phyloP scores from a whole-genome alignment of 495 filamentous ascomycete genomes.

The Penicillium simplicissimum region DNA sequence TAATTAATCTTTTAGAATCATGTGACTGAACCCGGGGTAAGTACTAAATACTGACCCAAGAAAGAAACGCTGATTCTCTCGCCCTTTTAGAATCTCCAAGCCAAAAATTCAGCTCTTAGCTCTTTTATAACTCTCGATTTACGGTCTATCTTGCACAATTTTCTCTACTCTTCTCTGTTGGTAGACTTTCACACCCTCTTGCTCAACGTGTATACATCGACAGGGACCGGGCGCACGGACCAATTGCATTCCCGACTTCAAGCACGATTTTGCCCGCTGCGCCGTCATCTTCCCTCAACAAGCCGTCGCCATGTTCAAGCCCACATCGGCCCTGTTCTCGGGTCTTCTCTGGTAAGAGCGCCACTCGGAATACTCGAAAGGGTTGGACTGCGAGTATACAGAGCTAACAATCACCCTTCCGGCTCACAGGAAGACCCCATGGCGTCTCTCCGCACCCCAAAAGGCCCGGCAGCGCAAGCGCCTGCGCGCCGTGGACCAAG shows the following conservation, averaged over 20 bases:
- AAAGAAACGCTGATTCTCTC: background rate
- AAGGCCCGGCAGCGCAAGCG: slow-evolving; percentile 88
- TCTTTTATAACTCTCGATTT: too few relatives aligned
- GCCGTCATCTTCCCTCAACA: slow-evolving; percentile 10
- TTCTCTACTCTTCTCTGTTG: background rate
- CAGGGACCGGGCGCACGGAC: slow-evolving; percentile 24
- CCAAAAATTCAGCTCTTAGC: too few relatives aligned
- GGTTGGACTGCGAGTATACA: background rate
- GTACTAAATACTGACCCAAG: slow-evolving; percentile 11
- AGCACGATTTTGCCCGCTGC: slow-evolving; percentile 32
- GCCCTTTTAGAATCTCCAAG: background rate
- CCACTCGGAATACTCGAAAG: slow-evolving; percentile 3
- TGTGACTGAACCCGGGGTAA: slow-evolving; percentile 28
- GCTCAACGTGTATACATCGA: slow-evolving; percentile 9
- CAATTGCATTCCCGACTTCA: slow-evolving; percentile 30
- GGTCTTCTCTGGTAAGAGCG: slow-evolving; percentile 76
- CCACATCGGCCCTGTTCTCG: slow-evolving; percentile 70
- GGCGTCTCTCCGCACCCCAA: slow-evolving; percentile 87
- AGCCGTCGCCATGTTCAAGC: slow-evolving; percentile 59
- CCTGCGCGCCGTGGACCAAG: slow-evolving; percentile 78
- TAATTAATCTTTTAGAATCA: slow-evolving; percentile 25
- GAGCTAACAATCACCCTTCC: slow-evolving; percentile 15
- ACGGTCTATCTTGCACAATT: background rate
- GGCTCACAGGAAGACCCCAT: slow-evolving; percentile 86
- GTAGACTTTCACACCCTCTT: background rate